Evolutionary conservation across 805 yeast genomes (phyloP).

Genomic region (Kazachstania africana): DNA sequence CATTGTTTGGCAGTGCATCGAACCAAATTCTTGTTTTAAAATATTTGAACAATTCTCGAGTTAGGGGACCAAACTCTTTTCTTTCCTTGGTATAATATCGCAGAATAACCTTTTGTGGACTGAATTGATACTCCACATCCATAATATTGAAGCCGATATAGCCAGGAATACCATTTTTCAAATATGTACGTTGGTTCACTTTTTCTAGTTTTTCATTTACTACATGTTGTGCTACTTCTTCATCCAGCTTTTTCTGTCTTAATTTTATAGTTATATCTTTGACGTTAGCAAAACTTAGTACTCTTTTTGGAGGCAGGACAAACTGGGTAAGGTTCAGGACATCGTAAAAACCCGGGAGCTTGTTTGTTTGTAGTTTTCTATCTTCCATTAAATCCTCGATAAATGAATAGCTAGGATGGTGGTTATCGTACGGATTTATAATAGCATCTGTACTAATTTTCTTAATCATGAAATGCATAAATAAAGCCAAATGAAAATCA

Average conservation of each 20-base stretch:
- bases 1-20: slow-evolving; percentile 50
- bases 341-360: slow-evolving; percentile 26
- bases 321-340: slow-evolving; percentile 35
- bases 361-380: slow-evolving; percentile 15
- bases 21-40: slow-evolving; percentile 77
- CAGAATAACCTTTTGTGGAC: slow-evolving; percentile 63
- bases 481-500: slow-evolving; percentile 51
- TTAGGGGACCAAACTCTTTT: slow-evolving; percentile 61
- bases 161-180: slow-evolving; percentile 5
- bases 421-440: slow-evolving; percentile 23
- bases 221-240: slow-evolving; percentile 56
- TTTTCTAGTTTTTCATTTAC: slow-evolving; percentile 42
- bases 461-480: slow-evolving; percentile 64
- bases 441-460: slow-evolving; percentile 42
- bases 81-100: slow-evolving; percentile 55
- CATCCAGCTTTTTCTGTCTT: slow-evolving; percentile 55
- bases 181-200: no score
- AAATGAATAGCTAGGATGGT: slow-evolving; percentile 18
- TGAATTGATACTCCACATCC: slow-evolving; percentile 75
- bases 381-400: slow-evolving; percentile 19
- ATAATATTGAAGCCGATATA: slow-evolving; percentile 38
- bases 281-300: slow-evolving; percentile 63
- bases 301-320: slow-evolving; percentile 68
- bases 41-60: slow-evolving; percentile 60
- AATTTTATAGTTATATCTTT: slow-evolving; percentile 49